Evolutionary conservation across 768 basidiomycete species (phyloP).

Genomic region (Agaricus blazei): DNA sequence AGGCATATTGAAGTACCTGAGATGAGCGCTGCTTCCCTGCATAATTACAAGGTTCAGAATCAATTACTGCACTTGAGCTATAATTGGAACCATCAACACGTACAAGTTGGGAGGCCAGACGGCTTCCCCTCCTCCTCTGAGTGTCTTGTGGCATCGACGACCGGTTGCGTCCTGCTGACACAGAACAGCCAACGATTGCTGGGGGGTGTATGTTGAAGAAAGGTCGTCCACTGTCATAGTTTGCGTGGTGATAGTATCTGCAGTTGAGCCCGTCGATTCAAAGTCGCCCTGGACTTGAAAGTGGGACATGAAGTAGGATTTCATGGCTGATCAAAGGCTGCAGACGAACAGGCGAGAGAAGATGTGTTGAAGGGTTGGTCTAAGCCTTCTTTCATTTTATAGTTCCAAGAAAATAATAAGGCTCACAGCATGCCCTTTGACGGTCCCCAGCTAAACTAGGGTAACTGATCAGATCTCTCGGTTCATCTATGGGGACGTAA

Average conservation of each 20-base stretch:
- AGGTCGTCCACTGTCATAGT: slow-evolving; percentile 36
- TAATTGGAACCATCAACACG: slow-evolving; percentile 10
- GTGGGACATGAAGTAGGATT: not conserved
- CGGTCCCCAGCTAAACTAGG: not conserved
- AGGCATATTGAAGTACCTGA: slow-evolving; percentile 41
- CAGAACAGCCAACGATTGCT: slow-evolving; percentile 27
- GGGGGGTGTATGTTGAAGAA: slow-evolving; percentile 28
- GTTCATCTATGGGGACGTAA: too few species aligned
- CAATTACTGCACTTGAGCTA: not conserved
- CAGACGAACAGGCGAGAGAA: not conserved
- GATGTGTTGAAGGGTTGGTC: not conserved
- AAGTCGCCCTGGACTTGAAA: slow-evolving; percentile 8
- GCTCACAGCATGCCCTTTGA: not conserved
- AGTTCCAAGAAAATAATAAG: not conserved
- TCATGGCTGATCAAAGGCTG: not conserved
- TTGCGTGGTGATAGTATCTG: slow-evolving; percentile 18
- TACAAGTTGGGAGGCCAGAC: slow-evolving; percentile 72
- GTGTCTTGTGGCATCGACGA: slow-evolving; percentile 69
- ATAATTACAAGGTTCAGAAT: not conserved
- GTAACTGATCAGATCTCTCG: not conserved
- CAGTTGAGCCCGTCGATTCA: slow-evolving; percentile 5
- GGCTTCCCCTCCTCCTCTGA: slow-evolving; percentile 62
- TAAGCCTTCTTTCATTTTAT: not conserved
- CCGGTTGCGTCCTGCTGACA: slow-evolving; percentile 54
- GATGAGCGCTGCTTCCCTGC: slow-evolving; percentile 59